phyloP scores from a whole-genome alignment of 192 early-diverging fungal genomes.

The Podila epigama region DNA sequence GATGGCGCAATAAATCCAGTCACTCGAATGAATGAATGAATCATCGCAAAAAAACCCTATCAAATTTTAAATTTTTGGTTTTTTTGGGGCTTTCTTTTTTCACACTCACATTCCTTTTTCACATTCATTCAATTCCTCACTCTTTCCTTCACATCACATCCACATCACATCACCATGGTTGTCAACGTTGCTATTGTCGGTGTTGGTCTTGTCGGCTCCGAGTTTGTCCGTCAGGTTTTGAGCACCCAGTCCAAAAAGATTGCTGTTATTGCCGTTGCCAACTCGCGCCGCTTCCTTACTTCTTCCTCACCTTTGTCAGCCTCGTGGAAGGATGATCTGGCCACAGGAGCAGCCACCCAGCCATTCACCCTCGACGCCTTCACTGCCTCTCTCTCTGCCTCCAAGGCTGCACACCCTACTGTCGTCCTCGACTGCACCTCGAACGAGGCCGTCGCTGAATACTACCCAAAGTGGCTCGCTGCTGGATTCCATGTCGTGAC shows the following conservation, averaged over 20 bases:
- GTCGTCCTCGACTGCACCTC: slow-evolving; percentile 95
- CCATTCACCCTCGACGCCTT: slow-evolving; percentile 58
- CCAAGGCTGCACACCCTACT: slow-evolving; percentile 58
- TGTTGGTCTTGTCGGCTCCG: slow-evolving; percentile 94
- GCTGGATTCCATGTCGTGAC: slow-evolving; percentile 89
- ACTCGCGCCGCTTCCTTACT: slow-evolving; percentile 76
- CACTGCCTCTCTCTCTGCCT: slow-evolving; percentile 57
- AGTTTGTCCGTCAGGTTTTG: slow-evolving; percentile 82
- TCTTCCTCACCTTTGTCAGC: slow-evolving; percentile 54
- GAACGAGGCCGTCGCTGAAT: slow-evolving; percentile 74
- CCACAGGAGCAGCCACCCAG: slow-evolving; percentile 17
- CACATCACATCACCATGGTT: slow-evolving; percentile 55
- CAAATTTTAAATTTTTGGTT: background rate
- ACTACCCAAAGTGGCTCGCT: slow-evolving; percentile 85
- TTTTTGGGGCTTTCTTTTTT: background rate
- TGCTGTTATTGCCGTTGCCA: slow-evolving; percentile 79
- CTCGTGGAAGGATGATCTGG: slow-evolving; percentile 58
- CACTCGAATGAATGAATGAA: no score
- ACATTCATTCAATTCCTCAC: background rate
- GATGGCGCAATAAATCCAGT: no score
- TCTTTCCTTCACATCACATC: background rate
- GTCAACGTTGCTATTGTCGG: slow-evolving; percentile 90
- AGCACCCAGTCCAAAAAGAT: slow-evolving; percentile 63
- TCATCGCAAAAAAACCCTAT: background rate
- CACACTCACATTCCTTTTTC: background rate